Evolutionary conservation across 768 basidiomycete species (phyloP).

Genomic region (Hirschioporus abietinus): DNA sequence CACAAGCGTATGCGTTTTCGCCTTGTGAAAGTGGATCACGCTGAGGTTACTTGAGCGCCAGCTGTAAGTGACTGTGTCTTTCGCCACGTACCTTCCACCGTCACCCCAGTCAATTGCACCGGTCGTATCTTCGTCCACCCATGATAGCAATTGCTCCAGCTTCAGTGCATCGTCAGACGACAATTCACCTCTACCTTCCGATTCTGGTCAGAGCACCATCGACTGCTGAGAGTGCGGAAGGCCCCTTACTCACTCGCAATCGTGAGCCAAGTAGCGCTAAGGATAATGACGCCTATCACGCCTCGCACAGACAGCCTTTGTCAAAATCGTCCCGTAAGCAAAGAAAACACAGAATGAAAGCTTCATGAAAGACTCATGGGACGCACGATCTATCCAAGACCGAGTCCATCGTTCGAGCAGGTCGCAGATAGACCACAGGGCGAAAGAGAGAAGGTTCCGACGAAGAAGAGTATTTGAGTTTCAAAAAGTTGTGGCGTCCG

Average conservation of each 20-base stretch:
- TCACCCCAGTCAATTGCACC: not conserved
- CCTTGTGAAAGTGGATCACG: not conserved
- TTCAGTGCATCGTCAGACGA: not conserved
- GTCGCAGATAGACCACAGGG: not conserved
- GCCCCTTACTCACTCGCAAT: not conserved
- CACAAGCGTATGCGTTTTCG: not conserved
- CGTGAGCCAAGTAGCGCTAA: not conserved
- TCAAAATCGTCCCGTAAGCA: not conserved
- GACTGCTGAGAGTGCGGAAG: not conserved
- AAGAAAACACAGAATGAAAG: not conserved
- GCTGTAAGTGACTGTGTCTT: not conserved
- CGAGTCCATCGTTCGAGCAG: not conserved
- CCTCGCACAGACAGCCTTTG: not conserved
- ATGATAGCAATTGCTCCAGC: not conserved
- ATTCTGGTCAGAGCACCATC: not conserved
- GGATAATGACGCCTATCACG: not conserved
- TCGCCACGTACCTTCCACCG: not conserved
- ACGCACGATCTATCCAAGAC: not conserved
- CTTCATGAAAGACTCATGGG: not conserved
- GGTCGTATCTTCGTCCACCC: not conserved
- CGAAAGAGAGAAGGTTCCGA: not conserved
- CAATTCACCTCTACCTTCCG: not conserved
- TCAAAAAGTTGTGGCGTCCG: not conserved
- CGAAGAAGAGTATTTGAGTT: not conserved
- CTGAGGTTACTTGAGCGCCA: not conserved